Evolutionary conservation across 139 green algal genomes (phyloP), one percentile per base, ranked within the genome.

Genomic region (Tetraselmis chui): DNA sequence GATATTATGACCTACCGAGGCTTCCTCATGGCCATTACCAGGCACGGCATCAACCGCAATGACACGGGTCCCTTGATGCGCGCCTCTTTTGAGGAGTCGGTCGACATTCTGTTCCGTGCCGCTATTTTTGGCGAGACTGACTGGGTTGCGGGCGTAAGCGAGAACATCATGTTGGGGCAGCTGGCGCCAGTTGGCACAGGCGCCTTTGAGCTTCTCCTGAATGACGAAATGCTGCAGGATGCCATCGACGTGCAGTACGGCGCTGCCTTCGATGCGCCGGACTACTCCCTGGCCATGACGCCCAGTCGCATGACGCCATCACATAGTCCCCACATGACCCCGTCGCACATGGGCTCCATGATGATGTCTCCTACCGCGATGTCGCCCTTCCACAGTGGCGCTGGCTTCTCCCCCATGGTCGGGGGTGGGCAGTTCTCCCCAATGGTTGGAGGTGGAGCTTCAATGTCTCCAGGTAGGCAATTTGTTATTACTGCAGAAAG

Each of bases 81-180:
- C 83, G 97, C 93, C 85, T 95, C 89, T 80, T 99, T 99, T 85
- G 97, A 99, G 90, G 97, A 99, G 94, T 99, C 97, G 18, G 95
- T 98, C 23, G 97, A 99, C 82, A 98, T 99, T 81, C 88, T 99
- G 32, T 92, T 96, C 83, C 91, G 95, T 67, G 95, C 94, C 1
- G 89, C 91, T 0, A 88, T 85, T n/a, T 95, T 90, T 85, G 86
- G 86, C 1, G 94, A 98, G 90, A 83, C 78, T 1, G 94, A 98
- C 87, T 28, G 59, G 26, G 91, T 98, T 88, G 81, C 82, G 75
- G 95, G 97, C 58, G 94, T 99, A 45, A 94, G 88, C 1, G 95
- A 98, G 85, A 98, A 98, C 90, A 98, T 99, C 89, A 97, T 99
- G 90, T 89, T 99, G 81, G 97, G 97, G 30, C 94, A 97, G 88